phyloP scores from a whole-genome alignment of 2,329 filamentous ascomycete species.

The Fusarium stilboides region DNA sequence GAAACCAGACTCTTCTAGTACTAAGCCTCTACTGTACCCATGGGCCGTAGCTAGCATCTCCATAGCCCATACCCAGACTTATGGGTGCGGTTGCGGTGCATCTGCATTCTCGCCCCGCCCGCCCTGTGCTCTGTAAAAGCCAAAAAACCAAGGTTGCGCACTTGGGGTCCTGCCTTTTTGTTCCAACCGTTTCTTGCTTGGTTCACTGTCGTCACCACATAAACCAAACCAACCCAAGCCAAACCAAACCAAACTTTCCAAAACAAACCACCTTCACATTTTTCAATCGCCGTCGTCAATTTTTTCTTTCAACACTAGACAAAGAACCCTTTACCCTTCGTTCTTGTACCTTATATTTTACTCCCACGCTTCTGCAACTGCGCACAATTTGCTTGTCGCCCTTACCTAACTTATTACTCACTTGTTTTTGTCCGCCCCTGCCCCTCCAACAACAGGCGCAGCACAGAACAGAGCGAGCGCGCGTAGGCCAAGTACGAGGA shows the following conservation, averaged over 20 bases:
- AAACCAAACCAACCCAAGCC: background rate
- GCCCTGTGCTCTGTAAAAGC: constrained; percentile 7
- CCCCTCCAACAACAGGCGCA: constrained; percentile 42
- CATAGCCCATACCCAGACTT: constrained; percentile 17
- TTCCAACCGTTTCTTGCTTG: constrained; percentile 28
- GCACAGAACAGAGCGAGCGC: constrained; percentile 28
- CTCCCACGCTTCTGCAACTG: constrained; percentile 3
- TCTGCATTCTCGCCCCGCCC: constrained; percentile 17
- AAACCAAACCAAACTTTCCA: constrained; percentile 8
- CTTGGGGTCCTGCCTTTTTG: constrained; percentile 18
- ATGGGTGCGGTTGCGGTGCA: constrained; percentile 4
- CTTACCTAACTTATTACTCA: constrained; percentile 17
- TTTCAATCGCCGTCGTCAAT: constrained; percentile 23
- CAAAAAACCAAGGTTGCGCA: constrained; percentile 39
- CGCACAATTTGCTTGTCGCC: background rate
- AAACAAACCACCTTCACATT: constrained; percentile 21
- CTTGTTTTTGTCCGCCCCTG: constrained; percentile 46
- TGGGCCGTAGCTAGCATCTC: no score
- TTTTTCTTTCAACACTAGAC: constrained; percentile 5
- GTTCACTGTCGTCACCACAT: constrained; percentile 35
- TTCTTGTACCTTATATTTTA: background rate
- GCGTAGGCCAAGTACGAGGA: constrained; percentile 37
- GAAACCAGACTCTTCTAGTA: background rate
- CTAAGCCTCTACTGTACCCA: background rate
- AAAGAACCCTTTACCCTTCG: background rate